Conservation (phyloP, 257 asterid genomes). For the Leptodermis oblonga region DNA sequence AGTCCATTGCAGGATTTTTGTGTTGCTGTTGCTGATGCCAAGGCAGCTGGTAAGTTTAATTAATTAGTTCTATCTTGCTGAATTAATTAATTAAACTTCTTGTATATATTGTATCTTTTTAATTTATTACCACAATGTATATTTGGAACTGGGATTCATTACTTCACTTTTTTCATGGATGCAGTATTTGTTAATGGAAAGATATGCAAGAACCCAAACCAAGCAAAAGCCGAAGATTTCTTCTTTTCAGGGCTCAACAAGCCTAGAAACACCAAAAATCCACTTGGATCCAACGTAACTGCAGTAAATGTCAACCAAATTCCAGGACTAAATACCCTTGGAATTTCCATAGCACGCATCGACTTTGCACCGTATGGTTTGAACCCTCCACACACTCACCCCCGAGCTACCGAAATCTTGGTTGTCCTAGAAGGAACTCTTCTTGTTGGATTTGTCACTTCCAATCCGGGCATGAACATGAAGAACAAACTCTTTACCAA, state of each 20-base stretch:
- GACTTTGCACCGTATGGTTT: background rate
- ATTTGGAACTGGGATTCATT: too few species aligned
- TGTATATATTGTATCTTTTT: too few species aligned
- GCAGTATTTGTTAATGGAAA: background rate
- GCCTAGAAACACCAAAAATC: conserved; percentile 11
- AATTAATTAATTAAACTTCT: too few species aligned
- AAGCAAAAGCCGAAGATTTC: background rate
- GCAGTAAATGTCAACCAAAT: conserved; percentile 4
- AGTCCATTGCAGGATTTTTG: too few species aligned
- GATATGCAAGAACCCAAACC: conserved; percentile 12
- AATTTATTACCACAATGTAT: too few species aligned
- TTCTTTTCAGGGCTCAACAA: conserved; percentile 2
- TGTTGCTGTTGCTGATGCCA: too few species aligned
- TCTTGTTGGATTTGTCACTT: conserved; percentile 3
- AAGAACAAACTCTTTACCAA: conserved; percentile 16
- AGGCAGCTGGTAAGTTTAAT: too few species aligned
- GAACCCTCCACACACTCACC: background rate
- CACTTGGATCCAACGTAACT: background rate
- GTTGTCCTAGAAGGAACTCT: conserved; percentile 9
- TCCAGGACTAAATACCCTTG: conserved; percentile 9
- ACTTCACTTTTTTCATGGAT: background rate
- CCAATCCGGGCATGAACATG: background rate
- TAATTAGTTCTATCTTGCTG: too few species aligned
- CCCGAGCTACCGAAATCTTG: background rate
- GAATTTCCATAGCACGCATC: conserved; percentile 11